Evolutionary conservation across 2,329 filamentous ascomycete genomes (phyloP), one percentile per base, ranked within the genome.

Genomic region (Aspergillus sp.): DNA sequence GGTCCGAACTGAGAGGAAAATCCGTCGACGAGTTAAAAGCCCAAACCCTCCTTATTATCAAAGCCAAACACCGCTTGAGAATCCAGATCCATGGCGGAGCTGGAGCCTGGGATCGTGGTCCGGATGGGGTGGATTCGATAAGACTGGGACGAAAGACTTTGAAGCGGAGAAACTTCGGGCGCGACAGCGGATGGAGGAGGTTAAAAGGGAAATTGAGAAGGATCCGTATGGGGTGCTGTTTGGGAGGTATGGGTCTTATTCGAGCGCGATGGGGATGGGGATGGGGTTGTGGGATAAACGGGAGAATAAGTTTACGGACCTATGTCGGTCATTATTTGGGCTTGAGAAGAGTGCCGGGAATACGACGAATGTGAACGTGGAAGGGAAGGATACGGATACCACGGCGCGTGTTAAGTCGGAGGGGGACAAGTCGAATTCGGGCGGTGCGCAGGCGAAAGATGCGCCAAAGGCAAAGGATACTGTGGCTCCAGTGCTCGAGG

Each of bases 141-240:
- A 12, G 43, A 17, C n/a, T 15, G 25, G 25, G 19, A 12, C 37
- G 49, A 51, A 48, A 15, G 48, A 50, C 7, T 50, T 58, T 56
- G 52, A 63, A 19, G 47, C 51, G 3, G 56, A 62, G 35, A 50
- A 47, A 22, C 46, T 51, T 12, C 59, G 54, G 10, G 50, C 58
- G 20, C 54, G 61, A 9, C 49, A 53, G 10, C 60, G 69, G 58
- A 68, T 72, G 52, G 60, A 67, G 13, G 55, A 63, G 41, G 57
- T 72, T 41, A 64, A 62, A 54, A 65, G 57, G 35, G 54, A 57
- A 13, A 57, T 72, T 17, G 62, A 69, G 33, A 53, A 52, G 13
- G 68, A 73, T 55, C 69, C 71, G 5, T 70, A 68, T 49, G 54
- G 54, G n/a, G 64, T 64, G 25, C 41, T 73, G 3, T 74, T 74